Conservation (phyloP, 345 rosid species). For the Murraya paniculata region DNA sequence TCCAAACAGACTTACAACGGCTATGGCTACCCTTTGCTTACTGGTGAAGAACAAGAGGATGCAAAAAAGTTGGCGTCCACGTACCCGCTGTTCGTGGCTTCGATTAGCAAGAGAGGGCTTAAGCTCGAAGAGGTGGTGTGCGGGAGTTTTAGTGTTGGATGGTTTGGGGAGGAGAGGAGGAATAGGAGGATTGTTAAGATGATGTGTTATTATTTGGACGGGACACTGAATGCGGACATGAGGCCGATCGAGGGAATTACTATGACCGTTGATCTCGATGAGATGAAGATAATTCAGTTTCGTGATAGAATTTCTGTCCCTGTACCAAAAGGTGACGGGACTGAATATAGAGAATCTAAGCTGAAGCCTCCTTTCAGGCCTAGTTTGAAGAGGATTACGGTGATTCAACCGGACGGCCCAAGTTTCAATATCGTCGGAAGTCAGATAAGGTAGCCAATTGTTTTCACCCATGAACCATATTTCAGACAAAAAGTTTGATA, state of each 20-base stretch:
- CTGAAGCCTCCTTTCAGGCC: constrained; percentile 21
- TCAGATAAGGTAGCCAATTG: constrained; percentile 19
- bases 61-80: constrained; percentile 16
- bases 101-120: constrained; percentile 28
- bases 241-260: constrained; percentile 41
- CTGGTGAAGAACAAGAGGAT: constrained; percentile 19
- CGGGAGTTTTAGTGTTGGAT: constrained; percentile 22
- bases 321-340: constrained; percentile 35
- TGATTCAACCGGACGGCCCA: constrained; percentile 41
- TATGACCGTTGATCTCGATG: constrained; percentile 33
- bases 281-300: constrained; percentile 26
- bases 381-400: constrained; percentile 20
- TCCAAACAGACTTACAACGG: constrained; percentile 26
- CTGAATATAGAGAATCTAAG: constrained; percentile 38
- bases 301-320: constrained; percentile 23
- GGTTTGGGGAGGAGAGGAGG: constrained; percentile 30
- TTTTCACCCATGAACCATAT: too few species aligned
- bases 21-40: constrained; percentile 33
- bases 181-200: constrained; percentile 29
- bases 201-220: constrained; percentile 33
- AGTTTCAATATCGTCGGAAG: constrained; percentile 34
- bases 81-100: constrained; percentile 30
- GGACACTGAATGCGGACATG: constrained; percentile 33
- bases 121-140: constrained; percentile 29
- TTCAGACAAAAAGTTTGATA: too few species aligned